Evolutionary conservation across 2,329 filamentous ascomycete species (phyloP), one percentile per base, ranked within the genome.

Genomic region (Botrytis cinerea): DNA sequence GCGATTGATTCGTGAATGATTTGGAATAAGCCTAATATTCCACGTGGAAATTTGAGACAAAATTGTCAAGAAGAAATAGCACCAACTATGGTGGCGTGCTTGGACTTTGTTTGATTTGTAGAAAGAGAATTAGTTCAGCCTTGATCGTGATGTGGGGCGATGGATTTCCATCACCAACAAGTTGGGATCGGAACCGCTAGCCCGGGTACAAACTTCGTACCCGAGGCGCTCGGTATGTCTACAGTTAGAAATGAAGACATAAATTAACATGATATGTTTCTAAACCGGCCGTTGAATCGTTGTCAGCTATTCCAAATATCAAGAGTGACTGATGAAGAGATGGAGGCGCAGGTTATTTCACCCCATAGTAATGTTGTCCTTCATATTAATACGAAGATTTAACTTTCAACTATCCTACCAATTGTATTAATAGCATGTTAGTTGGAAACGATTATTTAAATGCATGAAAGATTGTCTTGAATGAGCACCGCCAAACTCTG

Each of bases 161-260:
- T 22, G 64, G 64, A 40, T 40, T 40, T 40, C 43, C 22, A 38
- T 67, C 64, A 54, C 45, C 45, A 51, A 67, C 45, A 67, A 10
- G 63, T 67, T 51, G 28, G 45, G 14, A 38, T n/a, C 16, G 63
- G 43, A 7, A 51, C 35, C 25, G 35, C 46, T 51, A 54, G 32
- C 46, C 32, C 16, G 46, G 64, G 14, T 51, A 38, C 18, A 9
- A 22, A 54, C 20, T 43, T 40, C 35, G 7, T 68, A 40, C 25
- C 54, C 45, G 20, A 40, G 46, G 22, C 35, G 35, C 46, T 20
- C 16, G 25, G 4, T 54, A 46, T 7, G 22, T 32, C 28, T 32
- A 64, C 25, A 54, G 25, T 40, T 20, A 38, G 25, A 22, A 18
- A 14, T 28, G 35, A 40, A 22, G 16, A 54, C 54, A 18, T 4